phyloP scores from a whole-genome alignment of 176 grass and related monocot genomes.

The Carex myosuroides region DNA sequence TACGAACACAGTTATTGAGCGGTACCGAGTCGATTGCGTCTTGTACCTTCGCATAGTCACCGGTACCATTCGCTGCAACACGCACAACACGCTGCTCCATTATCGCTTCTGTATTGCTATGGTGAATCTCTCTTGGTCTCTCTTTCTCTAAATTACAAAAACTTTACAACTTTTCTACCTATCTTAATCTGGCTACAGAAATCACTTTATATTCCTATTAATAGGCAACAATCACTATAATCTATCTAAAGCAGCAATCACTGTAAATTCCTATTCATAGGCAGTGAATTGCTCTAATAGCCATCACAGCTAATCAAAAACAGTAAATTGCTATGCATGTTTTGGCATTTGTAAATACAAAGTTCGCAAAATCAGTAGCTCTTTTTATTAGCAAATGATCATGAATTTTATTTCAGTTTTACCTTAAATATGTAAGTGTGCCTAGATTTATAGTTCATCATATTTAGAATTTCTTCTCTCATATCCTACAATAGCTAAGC shows the following conservation, averaged over 20 bases:
- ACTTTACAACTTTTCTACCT: neutral
- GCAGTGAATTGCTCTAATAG: neutral
- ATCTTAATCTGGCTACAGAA: neutral
- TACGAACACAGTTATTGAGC: constrained; percentile 50
- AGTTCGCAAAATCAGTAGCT: neutral
- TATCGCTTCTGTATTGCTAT: neutral
- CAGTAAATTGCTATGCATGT: neutral
- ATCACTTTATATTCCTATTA: neutral
- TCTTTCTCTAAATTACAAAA: neutral
- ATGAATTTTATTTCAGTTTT: neutral
- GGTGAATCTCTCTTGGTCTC: neutral
- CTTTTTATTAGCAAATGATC: neutral
- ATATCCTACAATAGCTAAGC: too few relatives aligned
- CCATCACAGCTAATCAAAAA: neutral
- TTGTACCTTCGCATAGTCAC: constrained; percentile 57
- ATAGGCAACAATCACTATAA: neutral
- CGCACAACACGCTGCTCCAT: constrained; percentile 30
- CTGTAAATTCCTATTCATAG: neutral
- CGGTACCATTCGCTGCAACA: constrained; percentile 42
- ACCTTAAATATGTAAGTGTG: neutral
- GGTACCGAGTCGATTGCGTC: constrained; percentile 74
- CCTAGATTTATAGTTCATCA: neutral
- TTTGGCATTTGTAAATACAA: neutral
- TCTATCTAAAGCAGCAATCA: neutral
- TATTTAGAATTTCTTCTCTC: too few relatives aligned